Evolutionary conservation across 768 basidiomycete genomes (phyloP), one percentile per base, ranked within the genome.

Genomic region (Suillus tomentosus): DNA sequence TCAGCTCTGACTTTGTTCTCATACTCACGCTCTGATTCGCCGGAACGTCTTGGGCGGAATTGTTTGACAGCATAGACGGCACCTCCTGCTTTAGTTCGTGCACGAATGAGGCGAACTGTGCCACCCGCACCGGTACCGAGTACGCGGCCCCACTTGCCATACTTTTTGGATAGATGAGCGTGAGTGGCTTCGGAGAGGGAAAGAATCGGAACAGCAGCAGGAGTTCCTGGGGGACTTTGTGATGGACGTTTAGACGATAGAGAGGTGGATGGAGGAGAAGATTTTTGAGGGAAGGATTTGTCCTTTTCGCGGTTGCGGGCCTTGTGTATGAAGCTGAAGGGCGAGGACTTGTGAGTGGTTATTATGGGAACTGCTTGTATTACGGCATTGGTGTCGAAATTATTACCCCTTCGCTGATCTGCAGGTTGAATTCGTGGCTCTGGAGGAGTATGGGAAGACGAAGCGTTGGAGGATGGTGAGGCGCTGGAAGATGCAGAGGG

Each of bases 1-100:
- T 99, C 97, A 34, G 96, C 96, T 1, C 96, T 97, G 63, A 99
- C 96, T 80, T 99, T 99, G 82, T 98, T 96, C 87, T 98, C 95
- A 75, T 99, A 99, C 80, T 99, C 97, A 78, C 94, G 92, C 78
- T 95, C 94, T 34, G 85, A 85, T 81, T 99, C 97, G 39, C 94
- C 94, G 4, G 82, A 71, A 64, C 95, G 87, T 69, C 94, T 92
- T 51, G 95, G 92, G 56, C 96, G 84, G 72, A 99, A 99, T 79
- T 99, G 95, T 78, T 99, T 99, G 68, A 97, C 97, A 55, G 97
- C 97, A 76, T 90, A 99, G 59, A 95, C 89, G 59, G 84, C 81
- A 19, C 92, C 91, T 24, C 94, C 95, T 36, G 85, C 85, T 82
- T 96, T 97, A 68, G 72, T 79, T 74, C 83, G 85, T 64, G 87